Evolutionary conservation across 2,329 filamentous ascomycete genomes (phyloP).

Genomic region (Paracamarosporium sp.): DNA sequence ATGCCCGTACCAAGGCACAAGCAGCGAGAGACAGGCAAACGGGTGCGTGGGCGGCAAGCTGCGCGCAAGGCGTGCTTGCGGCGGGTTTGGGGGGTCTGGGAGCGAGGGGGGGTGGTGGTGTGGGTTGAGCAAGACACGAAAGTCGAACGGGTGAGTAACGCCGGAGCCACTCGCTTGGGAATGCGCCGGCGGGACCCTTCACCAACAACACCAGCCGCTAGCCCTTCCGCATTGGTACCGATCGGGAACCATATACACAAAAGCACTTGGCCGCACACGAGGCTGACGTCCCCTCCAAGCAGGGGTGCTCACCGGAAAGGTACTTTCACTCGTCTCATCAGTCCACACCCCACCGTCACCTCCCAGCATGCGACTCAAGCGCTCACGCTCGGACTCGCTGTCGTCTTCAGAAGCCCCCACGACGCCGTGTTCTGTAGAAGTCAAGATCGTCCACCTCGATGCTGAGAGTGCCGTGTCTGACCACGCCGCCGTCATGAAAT

Average conservation of each 20-base stretch:
- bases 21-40: constrained; percentile 21
- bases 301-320: constrained; percentile 24
- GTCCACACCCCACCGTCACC: constrained; percentile 19
- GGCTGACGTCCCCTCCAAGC: neutral
- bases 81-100: neutral
- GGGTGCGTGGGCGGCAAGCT: constrained; percentile 8
- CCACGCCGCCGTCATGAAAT: constrained; percentile 69
- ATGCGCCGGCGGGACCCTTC: neutral
- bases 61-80: constrained; percentile 12
- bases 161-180: neutral
- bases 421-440: constrained; percentile 35
- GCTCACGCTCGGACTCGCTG: constrained; percentile 60
- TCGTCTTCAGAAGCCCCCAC: constrained; percentile 49
- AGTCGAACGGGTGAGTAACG: neutral
- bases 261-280: neutral
- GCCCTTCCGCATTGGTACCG: neutral
- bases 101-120: neutral
- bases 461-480: constrained; percentile 29
- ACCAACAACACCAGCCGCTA: neutral
- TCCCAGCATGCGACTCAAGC: constrained; percentile 62
- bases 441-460: constrained; percentile 65
- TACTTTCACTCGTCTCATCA: constrained; percentile 28
- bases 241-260: no score
- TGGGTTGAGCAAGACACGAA: constrained; percentile 1
- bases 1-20: constrained; percentile 43